phyloP scores from a whole-genome alignment of 139 green algal genomes.

The Protoeuglena noctilucae region DNA sequence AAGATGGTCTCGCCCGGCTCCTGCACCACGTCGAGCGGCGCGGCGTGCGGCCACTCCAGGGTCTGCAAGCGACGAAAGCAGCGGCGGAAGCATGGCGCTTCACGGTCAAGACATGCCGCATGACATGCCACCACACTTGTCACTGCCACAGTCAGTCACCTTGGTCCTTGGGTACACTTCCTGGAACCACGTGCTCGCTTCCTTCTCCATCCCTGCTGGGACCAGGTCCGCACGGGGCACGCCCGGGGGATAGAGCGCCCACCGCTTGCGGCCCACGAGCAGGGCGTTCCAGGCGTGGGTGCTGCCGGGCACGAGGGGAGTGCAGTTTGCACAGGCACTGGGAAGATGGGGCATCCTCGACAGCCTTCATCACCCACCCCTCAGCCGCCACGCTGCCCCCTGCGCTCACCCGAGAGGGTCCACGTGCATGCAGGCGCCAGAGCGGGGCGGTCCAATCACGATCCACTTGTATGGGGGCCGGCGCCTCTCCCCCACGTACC shows the following conservation, averaged over 20 bases:
- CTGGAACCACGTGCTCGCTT: slow-evolving; percentile 59
- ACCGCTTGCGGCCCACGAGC: slow-evolving; percentile 54
- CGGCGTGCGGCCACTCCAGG: slow-evolving; percentile 30
- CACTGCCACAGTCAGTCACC: too few species aligned
- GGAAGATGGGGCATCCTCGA: too few species aligned
- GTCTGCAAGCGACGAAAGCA: too few species aligned
- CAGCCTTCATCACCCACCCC: too few species aligned
- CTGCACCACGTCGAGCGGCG: slow-evolving; percentile 43
- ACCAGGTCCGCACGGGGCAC: slow-evolving; percentile 10
- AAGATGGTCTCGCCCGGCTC: slow-evolving; percentile 51
- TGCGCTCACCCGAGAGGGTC: slow-evolving; percentile 72
- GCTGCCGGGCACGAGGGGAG: too few species aligned
- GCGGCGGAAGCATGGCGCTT: too few species aligned
- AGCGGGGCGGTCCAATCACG: slow-evolving; percentile 45
- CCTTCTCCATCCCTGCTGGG: slow-evolving; percentile 44
- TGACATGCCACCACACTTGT: too few species aligned
- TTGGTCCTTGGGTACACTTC: slow-evolving; percentile 43
- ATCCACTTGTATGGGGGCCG: slow-evolving; percentile 35
- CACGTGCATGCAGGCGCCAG: slow-evolving; percentile 52
- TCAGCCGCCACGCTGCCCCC: too few species aligned
- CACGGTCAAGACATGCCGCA: too few species aligned
- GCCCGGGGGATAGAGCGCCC: slow-evolving; percentile 53
- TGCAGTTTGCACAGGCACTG: too few species aligned
- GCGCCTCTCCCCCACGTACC: neutral
- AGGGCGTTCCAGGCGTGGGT: slow-evolving; percentile 74